Base-by-base conservation (phyloP, 352 stramenopile genomes). In the Globisporangium acanthophoron region DNA sequence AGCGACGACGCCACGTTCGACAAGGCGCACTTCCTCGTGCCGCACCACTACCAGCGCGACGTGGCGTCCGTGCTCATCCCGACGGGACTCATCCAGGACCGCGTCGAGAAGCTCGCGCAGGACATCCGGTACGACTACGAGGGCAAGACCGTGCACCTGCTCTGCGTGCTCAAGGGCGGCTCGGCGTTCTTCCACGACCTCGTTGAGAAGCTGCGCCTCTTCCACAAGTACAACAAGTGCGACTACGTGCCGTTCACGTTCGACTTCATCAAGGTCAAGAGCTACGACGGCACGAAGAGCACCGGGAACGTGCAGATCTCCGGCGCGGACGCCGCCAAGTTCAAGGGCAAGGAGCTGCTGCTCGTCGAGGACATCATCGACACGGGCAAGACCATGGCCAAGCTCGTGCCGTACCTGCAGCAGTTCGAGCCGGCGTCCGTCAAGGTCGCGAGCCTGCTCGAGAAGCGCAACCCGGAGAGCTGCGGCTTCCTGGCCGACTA, bases 291-390 rank as follows among this genome's bases (percentile, higher is more conserved):
- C 47, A 92, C 82, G 15, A 69, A 92, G 56, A 96, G 85, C 48
- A 97, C 86, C 27, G 94, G 94, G 61, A 92, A 96, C 54, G 87
- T 98, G 24, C 75, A 97, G 64, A 92, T 98, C 57, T 91, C 78
- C 9, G 88, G 87, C 24, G 83, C 80, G 6, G 88, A 97, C 61
- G 64, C 88, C 50, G 46, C 82, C 52, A 92, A 96, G 58, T 91
- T 97, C 64, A 81, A 87, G 62, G 88, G 78, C 51, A 94, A 92
- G 64, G 73, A 98, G 65, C 75, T 99, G 52, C 70, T 99, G 45
- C 70, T 99, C 8, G 88, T 99, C 7, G 96, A 99, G 72, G 96
- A 99, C 73, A 98, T 99, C 69, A 94, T 99, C 59, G 96, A 99
- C 78, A 98, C 96, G 53, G 96, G 96, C 70, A 90, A 83, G 40